Percentiles rank a stretch among this genome's conserved stretches.
Conservation (phyloP, 768 basidiomycete species). For the Lanmaoa pseudosensibilis region DNA sequence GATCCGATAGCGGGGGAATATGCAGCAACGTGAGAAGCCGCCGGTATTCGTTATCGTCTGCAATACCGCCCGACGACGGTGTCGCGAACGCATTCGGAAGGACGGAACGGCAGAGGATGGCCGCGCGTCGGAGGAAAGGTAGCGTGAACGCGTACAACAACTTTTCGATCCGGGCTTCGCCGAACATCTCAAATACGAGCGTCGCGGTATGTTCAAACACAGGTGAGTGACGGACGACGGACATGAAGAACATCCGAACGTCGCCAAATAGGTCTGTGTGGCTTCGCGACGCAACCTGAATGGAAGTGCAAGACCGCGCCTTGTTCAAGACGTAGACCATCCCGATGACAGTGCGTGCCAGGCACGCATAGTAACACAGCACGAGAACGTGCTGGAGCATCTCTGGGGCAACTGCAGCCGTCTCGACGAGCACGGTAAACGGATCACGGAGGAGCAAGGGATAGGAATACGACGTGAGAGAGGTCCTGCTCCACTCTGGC, state of each 20-base stretch:
- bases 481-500: slow-evolving; percentile 89
- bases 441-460: slow-evolving; percentile 90
- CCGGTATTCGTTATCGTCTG: slow-evolving; percentile 68
- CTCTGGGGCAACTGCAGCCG: slow-evolving; percentile 86
- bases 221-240: slow-evolving; percentile 84
- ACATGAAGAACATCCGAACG: slow-evolving; percentile 87
- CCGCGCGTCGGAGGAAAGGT: slow-evolving; percentile 86
- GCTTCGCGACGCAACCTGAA: slow-evolving; percentile 44
- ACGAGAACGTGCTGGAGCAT: slow-evolving; percentile 87
- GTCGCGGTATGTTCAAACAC: slow-evolving; percentile 85
- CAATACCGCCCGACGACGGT: slow-evolving; percentile 37
- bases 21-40: slow-evolving; percentile 73
- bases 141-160: slow-evolving; percentile 85
- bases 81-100: slow-evolving; percentile 60
- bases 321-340: slow-evolving; percentile 82
- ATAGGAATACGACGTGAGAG: slow-evolving; percentile 77
- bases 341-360: slow-evolving; percentile 84
- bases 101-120: slow-evolving; percentile 79
- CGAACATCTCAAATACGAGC: slow-evolving; percentile 74
- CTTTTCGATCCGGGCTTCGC: slow-evolving; percentile 83
- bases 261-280: slow-evolving; percentile 81
- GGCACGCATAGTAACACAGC: slow-evolving; percentile 85
- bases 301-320: slow-evolving; percentile 53
- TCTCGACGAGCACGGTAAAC: slow-evolving; percentile 85
- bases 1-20: slow-evolving; percentile 76